Conservation (phyloP, 768 basidiomycete species). For the Xanthoconium stramineum region DNA sequence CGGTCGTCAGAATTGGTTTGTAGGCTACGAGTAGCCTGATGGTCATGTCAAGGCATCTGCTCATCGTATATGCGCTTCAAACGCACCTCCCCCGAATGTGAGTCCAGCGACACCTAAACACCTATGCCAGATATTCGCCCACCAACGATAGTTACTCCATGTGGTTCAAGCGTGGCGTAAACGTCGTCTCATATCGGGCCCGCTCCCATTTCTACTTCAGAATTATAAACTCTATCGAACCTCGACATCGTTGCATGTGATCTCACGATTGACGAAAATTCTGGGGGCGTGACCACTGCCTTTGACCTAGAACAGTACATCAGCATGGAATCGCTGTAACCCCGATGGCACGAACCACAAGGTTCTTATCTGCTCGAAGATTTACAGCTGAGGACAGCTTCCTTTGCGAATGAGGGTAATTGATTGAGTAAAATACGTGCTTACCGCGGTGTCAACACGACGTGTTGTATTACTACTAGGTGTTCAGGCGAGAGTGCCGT, state of each 20-base stretch:
- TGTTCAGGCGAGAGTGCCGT: too few species aligned
- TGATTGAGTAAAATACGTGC: not conserved
- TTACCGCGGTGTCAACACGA: slow-evolving; percentile 35
- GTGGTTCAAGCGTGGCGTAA: slow-evolving; percentile 46
- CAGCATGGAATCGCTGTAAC: not conserved
- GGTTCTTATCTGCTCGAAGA: slow-evolving; percentile 41
- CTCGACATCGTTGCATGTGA: slow-evolving; percentile 54
- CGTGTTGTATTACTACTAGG: too few species aligned
- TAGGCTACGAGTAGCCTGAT: slow-evolving; percentile 39
- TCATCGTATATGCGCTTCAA: not conserved
- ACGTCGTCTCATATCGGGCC: slow-evolving; percentile 63
- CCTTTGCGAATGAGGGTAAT: not conserved
- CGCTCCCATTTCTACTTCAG: slow-evolving; percentile 36
- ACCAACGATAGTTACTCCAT: slow-evolving; percentile 54
- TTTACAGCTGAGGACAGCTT: not conserved
- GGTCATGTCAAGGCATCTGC: too few species aligned
- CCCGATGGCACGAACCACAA: slow-evolving; percentile 20
- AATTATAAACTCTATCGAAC: slow-evolving; percentile 42
- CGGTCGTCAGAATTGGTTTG: slow-evolving; percentile 55
- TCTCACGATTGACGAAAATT: slow-evolving; percentile 56
- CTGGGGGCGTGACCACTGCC: slow-evolving; percentile 56
- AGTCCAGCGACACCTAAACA: slow-evolving; percentile 44
- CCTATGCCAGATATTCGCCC: slow-evolving; percentile 54
- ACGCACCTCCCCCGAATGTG: slow-evolving; percentile 51
- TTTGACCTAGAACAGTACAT: slow-evolving; percentile 42